Evolutionary conservation across 202 grass and related monocot genomes (phyloP), one percentile per base, ranked within the genome.

Genomic region (Brachypodium distachyon): DNA sequence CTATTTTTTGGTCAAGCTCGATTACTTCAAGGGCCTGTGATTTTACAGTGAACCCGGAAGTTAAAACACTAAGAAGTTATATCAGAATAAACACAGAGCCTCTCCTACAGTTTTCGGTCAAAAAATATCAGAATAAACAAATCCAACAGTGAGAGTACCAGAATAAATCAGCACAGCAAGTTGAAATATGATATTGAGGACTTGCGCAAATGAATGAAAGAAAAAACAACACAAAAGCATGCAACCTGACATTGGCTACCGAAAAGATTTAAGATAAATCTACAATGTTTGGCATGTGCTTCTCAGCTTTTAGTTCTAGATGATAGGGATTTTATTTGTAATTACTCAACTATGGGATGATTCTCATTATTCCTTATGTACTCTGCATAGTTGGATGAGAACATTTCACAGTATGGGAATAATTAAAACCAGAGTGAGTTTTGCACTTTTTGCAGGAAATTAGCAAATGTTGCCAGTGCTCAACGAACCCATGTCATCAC

Each of bases 11-110:
- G 44, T 94, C 89, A 84, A 91, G 82, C 22, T 98, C 89, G 83
- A 98, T 88, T 68, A 91, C 91, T 70, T 98, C 95, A 76, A 98
- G 90, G 14, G 95, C 95, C 95, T 98, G 67, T 4, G 66, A 39
- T 84, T 74, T 75, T 37, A 58, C 29, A 89, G 14, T 51, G 34
- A 82, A 74, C 22, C 18, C 54, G 46, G 61, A 37, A 43, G 52
- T 59, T 36, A 64, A 39, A 48, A 51, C 59, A 49, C 2, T 18
- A 59, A 21, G 6, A 41, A 74, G 52, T 74, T 29, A 41, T 26
- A 41, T 73, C 48, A 41, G 33, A 73, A 19, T 18, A 73, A 40
- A 74, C 37, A 27, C n/a, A n/a, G n/a, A n/a, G n/a, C n/a, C n/a
- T n/a, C n/a, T n/a, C n/a, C n/a, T n/a, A n/a, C n/a, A n/a, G n/a